phyloP scores from a whole-genome alignment of 345 rosid genomes.

The Eucalyptus polyanthemos region DNA sequence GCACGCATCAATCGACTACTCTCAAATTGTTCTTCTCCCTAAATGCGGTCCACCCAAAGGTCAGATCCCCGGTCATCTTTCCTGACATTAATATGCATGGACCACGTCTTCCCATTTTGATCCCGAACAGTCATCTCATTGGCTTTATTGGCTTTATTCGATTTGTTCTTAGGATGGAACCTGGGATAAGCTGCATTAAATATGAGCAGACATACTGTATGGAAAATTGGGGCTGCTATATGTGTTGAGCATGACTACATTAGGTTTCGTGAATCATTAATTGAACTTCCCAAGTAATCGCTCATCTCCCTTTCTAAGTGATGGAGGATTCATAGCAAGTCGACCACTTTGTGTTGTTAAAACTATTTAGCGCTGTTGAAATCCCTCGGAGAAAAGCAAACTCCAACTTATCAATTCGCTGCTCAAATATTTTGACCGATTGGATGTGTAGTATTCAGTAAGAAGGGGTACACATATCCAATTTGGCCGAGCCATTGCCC shows the following conservation, averaged over 20 bases:
- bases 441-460: no score
- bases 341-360: neutral
- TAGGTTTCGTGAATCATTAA: neutral
- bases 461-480: neutral
- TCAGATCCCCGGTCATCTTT: neutral
- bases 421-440: no score
- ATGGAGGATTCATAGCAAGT: neutral
- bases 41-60: neutral
- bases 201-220: neutral
- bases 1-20: neutral
- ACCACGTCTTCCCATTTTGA: neutral
- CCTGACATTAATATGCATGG: neutral
- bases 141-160: neutral
- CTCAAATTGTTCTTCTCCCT: neutral
- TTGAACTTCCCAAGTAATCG: neutral
- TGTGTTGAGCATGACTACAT: neutral
- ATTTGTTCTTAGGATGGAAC: neutral
- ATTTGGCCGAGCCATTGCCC: neutral
- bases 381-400: neutral
- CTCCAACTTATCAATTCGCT: neutral
- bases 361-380: neutral
- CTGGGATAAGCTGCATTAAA: neutral
- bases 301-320: neutral
- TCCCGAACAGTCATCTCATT: neutral
- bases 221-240: neutral